phyloP scores from a whole-genome alignment of 163 green algal species.

The Chlamydomonas reinhardtii region DNA sequence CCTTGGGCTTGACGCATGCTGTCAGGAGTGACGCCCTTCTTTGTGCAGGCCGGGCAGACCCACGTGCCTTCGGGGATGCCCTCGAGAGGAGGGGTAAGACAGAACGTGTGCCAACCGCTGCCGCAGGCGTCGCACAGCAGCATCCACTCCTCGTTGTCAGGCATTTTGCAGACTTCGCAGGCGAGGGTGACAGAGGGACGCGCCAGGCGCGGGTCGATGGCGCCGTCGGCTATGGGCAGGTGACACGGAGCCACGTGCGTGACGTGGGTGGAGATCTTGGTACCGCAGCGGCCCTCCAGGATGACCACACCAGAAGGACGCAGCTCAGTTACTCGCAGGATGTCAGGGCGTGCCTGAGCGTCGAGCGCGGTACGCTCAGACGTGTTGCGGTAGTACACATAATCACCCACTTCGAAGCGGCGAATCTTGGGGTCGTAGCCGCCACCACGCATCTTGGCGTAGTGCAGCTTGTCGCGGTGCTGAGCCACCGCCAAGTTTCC shows the following conservation, averaged over 20 bases:
- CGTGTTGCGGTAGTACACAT: constrained; percentile 11
- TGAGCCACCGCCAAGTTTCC: constrained; percentile 53
- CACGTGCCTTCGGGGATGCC: background rate
- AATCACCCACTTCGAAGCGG: constrained; percentile 15
- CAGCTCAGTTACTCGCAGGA: constrained; percentile 8
- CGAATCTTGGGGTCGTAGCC: background rate
- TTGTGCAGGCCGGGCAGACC: background rate
- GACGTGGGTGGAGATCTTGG: background rate
- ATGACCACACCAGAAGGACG: constrained; percentile 6
- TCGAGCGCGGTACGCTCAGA: background rate
- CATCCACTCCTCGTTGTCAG: background rate
- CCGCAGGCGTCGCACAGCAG: constrained; percentile 50
- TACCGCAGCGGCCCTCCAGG: constrained; percentile 22
- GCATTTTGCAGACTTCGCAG: background rate
- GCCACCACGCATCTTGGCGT: constrained; percentile 10
- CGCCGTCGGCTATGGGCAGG: constrained; percentile 9
- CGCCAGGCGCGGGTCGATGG: background rate
- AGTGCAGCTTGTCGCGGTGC: constrained; percentile 47
- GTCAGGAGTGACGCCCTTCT: background rate
- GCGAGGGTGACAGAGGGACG: background rate
- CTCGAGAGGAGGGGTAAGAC: background rate
- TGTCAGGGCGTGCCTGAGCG: background rate
- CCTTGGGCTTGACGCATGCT: background rate
- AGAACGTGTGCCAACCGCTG: constrained; percentile 16
- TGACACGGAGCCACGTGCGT: constrained; percentile 35